Evolutionary conservation across 768 basidiomycete genomes (phyloP).

Genomic region (Leccinum uliginosum): DNA sequence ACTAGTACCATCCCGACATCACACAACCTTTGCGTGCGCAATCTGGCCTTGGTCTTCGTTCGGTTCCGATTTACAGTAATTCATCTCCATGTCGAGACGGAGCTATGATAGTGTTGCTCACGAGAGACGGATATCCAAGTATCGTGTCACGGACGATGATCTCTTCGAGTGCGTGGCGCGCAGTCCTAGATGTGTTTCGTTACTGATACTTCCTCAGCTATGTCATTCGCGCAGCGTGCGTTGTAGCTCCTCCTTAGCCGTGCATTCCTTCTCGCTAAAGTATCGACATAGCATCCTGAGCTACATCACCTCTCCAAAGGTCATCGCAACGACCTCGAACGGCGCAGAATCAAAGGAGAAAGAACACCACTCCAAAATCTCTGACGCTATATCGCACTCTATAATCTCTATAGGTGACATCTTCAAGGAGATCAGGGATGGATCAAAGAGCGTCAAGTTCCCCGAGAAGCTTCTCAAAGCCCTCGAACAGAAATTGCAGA

Average conservation of each 20-base stretch:
- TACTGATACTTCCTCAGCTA: conserved; percentile 46
- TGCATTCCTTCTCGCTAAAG: conserved; percentile 5
- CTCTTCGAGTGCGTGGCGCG: conserved; percentile 66
- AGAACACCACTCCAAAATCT: conserved; percentile 66
- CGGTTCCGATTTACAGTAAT: conserved; percentile 10
- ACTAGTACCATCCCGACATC: not conserved
- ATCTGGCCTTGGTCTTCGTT: conserved; percentile 5
- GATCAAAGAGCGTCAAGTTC: conserved; percentile 84
- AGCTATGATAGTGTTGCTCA: conserved; percentile 71
- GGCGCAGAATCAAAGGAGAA: conserved; percentile 46
- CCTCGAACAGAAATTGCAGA: conserved; percentile 83
- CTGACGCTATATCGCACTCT: conserved; percentile 54
- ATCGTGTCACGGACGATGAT: conserved; percentile 80
- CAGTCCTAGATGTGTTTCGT: not conserved
- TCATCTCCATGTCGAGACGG: conserved; percentile 56
- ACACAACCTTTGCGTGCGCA: conserved; percentile 1
- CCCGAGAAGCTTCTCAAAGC: conserved; percentile 92
- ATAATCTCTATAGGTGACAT: conserved; percentile 67
- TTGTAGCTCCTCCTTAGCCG: conserved; percentile 13
- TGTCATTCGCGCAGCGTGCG: conserved; percentile 81
- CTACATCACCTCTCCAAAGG: conserved; percentile 65
- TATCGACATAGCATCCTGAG: conserved; percentile 54
- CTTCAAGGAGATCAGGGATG: conserved; percentile 74
- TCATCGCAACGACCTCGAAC: conserved; percentile 27
- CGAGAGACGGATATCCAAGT: conserved; percentile 68